A percentile compares a stretch with the other conserved stretches of the same genome.
phyloP scores from a whole-genome alignment of 2,329 filamentous ascomycete genomes.

The Penicillium sp. region DNA sequence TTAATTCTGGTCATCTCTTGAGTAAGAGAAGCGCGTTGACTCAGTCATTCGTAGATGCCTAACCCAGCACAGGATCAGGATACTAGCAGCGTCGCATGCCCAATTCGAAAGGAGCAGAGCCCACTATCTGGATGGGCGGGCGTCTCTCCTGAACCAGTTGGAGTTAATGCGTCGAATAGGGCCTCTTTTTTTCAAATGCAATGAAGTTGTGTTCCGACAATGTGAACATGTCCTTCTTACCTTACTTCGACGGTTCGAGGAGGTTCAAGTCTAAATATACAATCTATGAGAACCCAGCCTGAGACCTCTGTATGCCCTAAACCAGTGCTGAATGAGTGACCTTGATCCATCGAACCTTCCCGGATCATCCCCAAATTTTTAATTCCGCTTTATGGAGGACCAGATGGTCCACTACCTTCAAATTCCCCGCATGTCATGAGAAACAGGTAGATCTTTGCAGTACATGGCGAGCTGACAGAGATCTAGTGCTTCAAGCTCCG shows the following conservation, averaged over 20 bases:
- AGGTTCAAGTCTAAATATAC: neutral
- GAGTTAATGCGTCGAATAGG: neutral
- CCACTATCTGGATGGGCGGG: constrained; percentile 1
- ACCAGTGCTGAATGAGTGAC: too few relatives aligned
- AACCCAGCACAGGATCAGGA: neutral
- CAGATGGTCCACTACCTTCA: neutral
- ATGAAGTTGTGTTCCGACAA: neutral
- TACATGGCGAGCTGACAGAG: neutral
- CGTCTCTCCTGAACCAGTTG: neutral
- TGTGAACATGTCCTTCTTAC: neutral
- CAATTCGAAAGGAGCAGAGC: constrained; percentile 4
- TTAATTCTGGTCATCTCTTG: neutral
- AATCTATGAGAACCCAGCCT: neutral
- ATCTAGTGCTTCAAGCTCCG: neutral
- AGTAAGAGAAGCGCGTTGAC: neutral
- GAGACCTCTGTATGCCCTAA: too few relatives aligned
- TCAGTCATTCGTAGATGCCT: neutral
- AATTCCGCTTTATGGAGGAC: neutral
- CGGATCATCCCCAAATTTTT: neutral
- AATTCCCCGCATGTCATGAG: too few relatives aligned
- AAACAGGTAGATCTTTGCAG: neutral
- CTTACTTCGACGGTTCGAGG: neutral
- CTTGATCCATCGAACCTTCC: neutral
- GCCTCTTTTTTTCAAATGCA: neutral
- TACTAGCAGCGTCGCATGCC: neutral